Evolutionary conservation across 176 grass and related monocot species (phyloP).

Genomic region (Carex parvula): DNA sequence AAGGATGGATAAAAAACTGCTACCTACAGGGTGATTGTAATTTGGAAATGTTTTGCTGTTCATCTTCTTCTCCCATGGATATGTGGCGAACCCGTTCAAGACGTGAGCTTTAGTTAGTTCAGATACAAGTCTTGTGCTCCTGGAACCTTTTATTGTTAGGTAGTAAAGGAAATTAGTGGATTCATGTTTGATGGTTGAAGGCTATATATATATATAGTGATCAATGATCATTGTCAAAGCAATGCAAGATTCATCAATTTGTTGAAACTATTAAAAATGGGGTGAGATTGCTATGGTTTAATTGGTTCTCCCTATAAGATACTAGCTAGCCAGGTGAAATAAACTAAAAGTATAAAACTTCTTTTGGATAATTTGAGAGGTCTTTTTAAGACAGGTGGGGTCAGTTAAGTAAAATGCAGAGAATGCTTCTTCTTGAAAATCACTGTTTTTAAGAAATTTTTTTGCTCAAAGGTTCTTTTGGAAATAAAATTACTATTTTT

Average conservation of each 20-base stretch:
- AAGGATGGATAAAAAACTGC: constrained; percentile 58
- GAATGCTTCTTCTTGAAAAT: not conserved
- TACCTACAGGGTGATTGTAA: constrained; percentile 13
- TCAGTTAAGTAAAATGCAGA: not conserved
- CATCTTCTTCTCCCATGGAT: constrained; percentile 76
- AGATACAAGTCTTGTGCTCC: constrained; percentile 55
- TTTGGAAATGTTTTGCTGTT: constrained; percentile 24
- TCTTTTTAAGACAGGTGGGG: not conserved
- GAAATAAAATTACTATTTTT: no score
- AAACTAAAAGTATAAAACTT: not conserved
- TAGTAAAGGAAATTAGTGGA: not conserved
- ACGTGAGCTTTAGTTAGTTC: constrained; percentile 63
- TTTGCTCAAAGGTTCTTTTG: no score
- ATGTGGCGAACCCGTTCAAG: constrained; percentile 63
- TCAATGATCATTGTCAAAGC: not conserved
- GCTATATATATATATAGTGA: not conserved
- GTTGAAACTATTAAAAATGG: not conserved
- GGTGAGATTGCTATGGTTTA: not conserved
- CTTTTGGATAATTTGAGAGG: not conserved
- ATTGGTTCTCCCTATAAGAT: not conserved
- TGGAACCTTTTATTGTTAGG: constrained; percentile 39
- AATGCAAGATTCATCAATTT: not conserved
- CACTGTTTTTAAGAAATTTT: no score
- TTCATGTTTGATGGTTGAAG: not conserved
- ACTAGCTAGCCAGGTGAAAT: not conserved